These are phyloP conservation scores for Colletotrichum abscissum DNA, from an alignment of 2,329 filamentous ascomycete species.

Conservation along the genomic window DNA sequence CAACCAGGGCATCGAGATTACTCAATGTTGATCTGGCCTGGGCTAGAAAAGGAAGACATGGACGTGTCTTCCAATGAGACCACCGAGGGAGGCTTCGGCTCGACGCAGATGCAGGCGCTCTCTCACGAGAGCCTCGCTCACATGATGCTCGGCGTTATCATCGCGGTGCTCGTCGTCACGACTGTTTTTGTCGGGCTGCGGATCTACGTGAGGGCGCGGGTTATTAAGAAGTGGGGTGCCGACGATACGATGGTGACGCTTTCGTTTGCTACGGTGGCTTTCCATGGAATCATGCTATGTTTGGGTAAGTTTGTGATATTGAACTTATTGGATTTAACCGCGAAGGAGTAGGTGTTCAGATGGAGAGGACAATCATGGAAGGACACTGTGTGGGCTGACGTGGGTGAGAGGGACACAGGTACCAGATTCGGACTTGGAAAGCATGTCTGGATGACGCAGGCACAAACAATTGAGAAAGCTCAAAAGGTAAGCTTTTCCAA, in stretches of 20 bases:
- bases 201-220: conserved; percentile 40
- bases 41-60: neutral
- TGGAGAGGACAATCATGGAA: neutral
- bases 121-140: neutral
- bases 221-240: conserved; percentile 40
- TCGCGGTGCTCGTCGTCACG: neutral
- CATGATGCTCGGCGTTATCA: conserved; percentile 4
- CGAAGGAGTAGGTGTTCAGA: neutral
- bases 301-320: conserved; percentile 29
- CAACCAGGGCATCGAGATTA: neutral
- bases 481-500: conserved; percentile 4
- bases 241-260: conserved; percentile 38
- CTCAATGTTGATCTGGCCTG: conserved; percentile 18
- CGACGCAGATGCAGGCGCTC: neutral
- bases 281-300: conserved; percentile 33
- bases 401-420: neutral
- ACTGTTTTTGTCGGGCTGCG: conserved; percentile 4
- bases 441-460: conserved; percentile 18
- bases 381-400: neutral
- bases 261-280: conserved; percentile 2
- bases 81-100: neutral
- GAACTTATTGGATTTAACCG: accelerated
- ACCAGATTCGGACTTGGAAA: conserved; percentile 37
- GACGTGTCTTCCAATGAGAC: neutral
- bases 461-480: neutral